Percentiles rank a stretch among this genome's conserved stretches.
Evolutionary conservation across 1,284 basidiomycete genomes (phyloP).

Genomic region (Austropuccinia psidii): DNA sequence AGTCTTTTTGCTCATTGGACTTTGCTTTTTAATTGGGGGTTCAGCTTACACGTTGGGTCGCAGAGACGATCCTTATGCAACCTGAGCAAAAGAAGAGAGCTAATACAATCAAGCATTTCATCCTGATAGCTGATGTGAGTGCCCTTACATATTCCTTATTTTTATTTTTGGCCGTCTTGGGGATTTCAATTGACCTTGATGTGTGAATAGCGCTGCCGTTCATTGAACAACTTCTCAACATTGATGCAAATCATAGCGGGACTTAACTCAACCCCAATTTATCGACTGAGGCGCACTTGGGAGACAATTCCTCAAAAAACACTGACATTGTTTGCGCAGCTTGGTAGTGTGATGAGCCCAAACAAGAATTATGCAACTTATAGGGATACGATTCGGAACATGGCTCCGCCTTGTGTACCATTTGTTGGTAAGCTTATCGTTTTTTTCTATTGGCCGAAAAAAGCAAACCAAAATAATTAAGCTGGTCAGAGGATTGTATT

Average conservation of each 20-base stretch:
- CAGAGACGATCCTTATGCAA: slow-evolving; percentile 73
- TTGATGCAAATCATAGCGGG: slow-evolving; percentile 95
- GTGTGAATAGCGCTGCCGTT: slow-evolving; percentile 69
- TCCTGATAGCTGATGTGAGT: slow-evolving; percentile 82
- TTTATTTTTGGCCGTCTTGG: background rate
- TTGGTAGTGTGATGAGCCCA: slow-evolving; percentile 78
- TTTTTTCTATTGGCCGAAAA: background rate
- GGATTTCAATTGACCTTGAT: too few relatives aligned
- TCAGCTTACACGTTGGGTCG: slow-evolving; percentile 76
- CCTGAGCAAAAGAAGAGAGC: slow-evolving; percentile 81
- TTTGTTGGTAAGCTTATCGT: slow-evolving; percentile 77
- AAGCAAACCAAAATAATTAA: background rate
- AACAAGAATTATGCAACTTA: slow-evolving; percentile 92
- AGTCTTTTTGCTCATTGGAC: slow-evolving; percentile 6
- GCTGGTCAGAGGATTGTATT: background rate
- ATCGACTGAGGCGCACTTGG: slow-evolving; percentile 90
- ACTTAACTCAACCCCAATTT: slow-evolving; percentile 86
- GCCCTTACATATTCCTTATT: too few relatives aligned
- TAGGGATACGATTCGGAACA: slow-evolving; percentile 70
- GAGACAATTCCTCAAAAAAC: slow-evolving; percentile 57
- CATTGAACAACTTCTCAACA: slow-evolving; percentile 86
- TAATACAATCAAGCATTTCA: slow-evolving; percentile 77
- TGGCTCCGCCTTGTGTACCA: slow-evolving; percentile 90
- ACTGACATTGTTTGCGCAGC: slow-evolving; percentile 52
- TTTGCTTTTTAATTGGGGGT: background rate